Conservation (phyloP, 108 stramenopile species). For the Aurantiochytrium sp. region DNA sequence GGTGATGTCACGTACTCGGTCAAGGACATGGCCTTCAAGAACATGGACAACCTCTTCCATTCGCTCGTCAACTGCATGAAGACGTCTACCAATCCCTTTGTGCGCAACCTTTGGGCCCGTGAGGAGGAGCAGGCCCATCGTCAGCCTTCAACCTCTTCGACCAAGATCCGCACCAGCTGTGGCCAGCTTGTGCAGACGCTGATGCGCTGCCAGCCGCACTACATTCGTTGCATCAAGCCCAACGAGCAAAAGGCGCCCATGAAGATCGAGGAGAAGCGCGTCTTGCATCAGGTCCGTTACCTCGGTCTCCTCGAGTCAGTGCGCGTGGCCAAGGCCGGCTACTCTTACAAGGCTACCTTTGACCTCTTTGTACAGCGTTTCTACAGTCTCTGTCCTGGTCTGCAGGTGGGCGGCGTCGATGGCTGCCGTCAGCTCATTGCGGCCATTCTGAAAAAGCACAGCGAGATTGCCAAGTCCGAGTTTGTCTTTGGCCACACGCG, state of each 20-base stretch:
- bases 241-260: constrained; percentile 16
- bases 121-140: not conserved
- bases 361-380: constrained; percentile 22
- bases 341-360: not conserved
- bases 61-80: constrained; percentile 15
- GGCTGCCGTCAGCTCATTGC: not conserved
- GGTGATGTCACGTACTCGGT: constrained; percentile 26
- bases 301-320: constrained; percentile 32
- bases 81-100: not conserved
- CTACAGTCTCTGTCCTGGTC: not conserved
- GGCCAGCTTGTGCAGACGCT: constrained; percentile 25
- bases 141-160: not conserved
- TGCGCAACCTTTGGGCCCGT: not conserved
- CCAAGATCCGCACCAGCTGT: constrained; percentile 59
- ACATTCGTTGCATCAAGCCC: constrained; percentile 36
- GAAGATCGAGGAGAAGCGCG: constrained; percentile 20
- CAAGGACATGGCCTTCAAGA: constrained; percentile 21
- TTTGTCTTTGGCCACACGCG: not conserved
- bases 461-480: not conserved
- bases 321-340: constrained; percentile 28
- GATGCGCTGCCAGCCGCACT: constrained; percentile 2
- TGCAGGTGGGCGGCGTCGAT: not conserved
- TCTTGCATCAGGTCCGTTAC: constrained; percentile 30
- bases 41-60: constrained; percentile 26
- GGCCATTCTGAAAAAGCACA: not conserved